These are phyloP conservation scores for Solanum hybrid DNA, from an alignment of 305 asterid genomes.

Conservation along the genomic window DNA sequence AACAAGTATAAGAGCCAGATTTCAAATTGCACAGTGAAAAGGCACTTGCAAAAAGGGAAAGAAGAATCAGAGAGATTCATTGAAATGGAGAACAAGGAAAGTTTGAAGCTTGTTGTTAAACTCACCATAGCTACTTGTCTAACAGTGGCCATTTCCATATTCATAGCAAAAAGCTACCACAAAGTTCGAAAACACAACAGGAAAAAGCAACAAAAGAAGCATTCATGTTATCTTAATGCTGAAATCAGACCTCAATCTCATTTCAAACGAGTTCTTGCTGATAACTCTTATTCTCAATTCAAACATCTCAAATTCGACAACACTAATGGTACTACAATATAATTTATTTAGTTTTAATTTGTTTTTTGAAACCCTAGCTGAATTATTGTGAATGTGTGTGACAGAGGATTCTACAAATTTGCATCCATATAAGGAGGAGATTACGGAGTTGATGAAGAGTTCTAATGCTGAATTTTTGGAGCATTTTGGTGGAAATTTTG, in stretches of 20 bases:
- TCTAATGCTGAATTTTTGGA: conserved; percentile 39
- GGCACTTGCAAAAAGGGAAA: neutral
- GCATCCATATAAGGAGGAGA: conserved; percentile 71
- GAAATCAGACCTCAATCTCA: conserved; percentile 54
- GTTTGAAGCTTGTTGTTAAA: conserved; percentile 31
- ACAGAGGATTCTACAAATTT: conserved; percentile 36
- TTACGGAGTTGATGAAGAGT: conserved; percentile 43
- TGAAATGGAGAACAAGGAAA: conserved; percentile 18
- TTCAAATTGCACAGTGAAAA: neutral
- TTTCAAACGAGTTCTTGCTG: conserved; percentile 71
- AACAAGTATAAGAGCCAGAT: neutral
- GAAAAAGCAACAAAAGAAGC: conserved; percentile 9
- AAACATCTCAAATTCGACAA: conserved; percentile 47
- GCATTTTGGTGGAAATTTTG: conserved; percentile 29
- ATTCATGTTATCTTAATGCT: conserved; percentile 38
- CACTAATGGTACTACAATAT: conserved; percentile 24
- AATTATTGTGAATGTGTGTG: neutral
- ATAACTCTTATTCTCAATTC: conserved; percentile 75
- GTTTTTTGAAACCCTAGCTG: conserved; percentile 1
- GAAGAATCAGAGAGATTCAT: neutral
- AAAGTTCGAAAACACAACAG: conserved; percentile 19
- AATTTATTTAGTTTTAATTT: neutral
- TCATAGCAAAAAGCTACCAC: conserved; percentile 20
- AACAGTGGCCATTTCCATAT: conserved; percentile 45
- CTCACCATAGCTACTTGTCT: conserved; percentile 35